Evolutionary conservation across 495 filamentous ascomycete genomes (phyloP), one percentile per base, ranked within the genome.

Genomic region (Usnea hakonensis): DNA sequence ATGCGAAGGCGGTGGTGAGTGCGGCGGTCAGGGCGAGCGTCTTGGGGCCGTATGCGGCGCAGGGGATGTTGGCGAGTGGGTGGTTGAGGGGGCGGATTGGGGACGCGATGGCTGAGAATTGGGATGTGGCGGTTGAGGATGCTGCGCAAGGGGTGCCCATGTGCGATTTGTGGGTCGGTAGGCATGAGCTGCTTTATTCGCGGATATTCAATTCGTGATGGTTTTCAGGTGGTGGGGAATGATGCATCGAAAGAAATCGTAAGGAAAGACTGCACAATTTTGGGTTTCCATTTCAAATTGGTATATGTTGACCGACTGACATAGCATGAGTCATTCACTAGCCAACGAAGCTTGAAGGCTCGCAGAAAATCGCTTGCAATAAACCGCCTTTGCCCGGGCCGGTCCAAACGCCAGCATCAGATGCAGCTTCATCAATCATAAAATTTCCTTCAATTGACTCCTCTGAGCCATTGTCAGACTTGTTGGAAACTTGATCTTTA

Each of bases 121-220:
- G 78, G 79, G 58, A 78, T 26, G 78, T 74, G 3, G 60, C 70
- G n/a, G 65, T 90, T 5, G 89, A 91, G 64, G 80, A 89, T 69
- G 93, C 91, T 1, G 93, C 88, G n/a, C 91, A 97, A 77, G 81
- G 79, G 32, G 88, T 93, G 43, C 91, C 92, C 10, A 84, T 87
- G 21, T 82, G 97, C 78, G 94, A 98, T 81, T 70, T 98, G 50
- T 98, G 93, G 90, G 79, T 95, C 61, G 94, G 95, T 14, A 83
- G 94, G 71, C 94, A 98, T 76, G 94, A 98, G 79, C 72, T 96
- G 71, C 74, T 98, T 43, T 98, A 98, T 76, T 95, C 90, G 65
- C 85, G 94, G 71, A 97, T 98, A 56, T 98, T 98, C 68, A 97
- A 98, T 72, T 87, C 84, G 57, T 87, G 66, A 79, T n/a, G 2